Conservation (phyloP, 2,329 filamentous ascomycete species). For the Cadophora sp. region DNA sequence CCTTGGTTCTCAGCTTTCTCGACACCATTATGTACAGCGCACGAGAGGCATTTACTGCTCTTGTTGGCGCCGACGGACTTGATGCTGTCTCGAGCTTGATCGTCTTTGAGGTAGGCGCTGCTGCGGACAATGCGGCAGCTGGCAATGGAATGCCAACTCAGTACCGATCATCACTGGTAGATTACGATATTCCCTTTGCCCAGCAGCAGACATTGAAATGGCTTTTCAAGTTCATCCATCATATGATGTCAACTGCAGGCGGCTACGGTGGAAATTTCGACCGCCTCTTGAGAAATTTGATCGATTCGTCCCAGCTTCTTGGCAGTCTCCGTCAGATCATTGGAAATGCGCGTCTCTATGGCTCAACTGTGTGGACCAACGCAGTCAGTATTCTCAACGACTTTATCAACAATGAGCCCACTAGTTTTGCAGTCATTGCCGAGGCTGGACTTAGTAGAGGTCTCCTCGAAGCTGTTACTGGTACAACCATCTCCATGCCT, state of each 20-base stretch:
- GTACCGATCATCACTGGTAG: slow-evolving; percentile 81
- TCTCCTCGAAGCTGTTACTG: slow-evolving; percentile 82
- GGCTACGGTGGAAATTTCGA: slow-evolving; percentile 81
- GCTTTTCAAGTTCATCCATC: slow-evolving; percentile 94
- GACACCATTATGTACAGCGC: slow-evolving; percentile 88
- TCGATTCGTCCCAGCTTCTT: slow-evolving; percentile 88
- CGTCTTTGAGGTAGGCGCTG: slow-evolving; percentile 75
- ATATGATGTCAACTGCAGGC: slow-evolving; percentile 84
- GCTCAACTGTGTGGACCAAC: slow-evolving; percentile 95
- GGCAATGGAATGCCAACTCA: slow-evolving; percentile 75
- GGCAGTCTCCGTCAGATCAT: slow-evolving; percentile 82
- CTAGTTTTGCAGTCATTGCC: slow-evolving; percentile 93
- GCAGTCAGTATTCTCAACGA: slow-evolving; percentile 90
- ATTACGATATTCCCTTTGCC: slow-evolving; percentile 92
- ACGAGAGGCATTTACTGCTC: slow-evolving; percentile 81
- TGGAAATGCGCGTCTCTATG: slow-evolving; percentile 79
- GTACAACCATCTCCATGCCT: slow-evolving; percentile 48
- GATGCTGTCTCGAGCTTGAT: slow-evolving; percentile 91
- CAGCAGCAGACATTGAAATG: slow-evolving; percentile 93
- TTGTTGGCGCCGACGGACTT: slow-evolving; percentile 83
- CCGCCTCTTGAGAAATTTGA: slow-evolving; percentile 87
- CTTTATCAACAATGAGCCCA: slow-evolving; percentile 98
- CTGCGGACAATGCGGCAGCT: slow-evolving; percentile 68
- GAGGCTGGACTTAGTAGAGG: slow-evolving; percentile 91
- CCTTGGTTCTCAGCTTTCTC: slow-evolving; percentile 84